Evolutionary conservation across 345 rosid genomes (phyloP), one percentile per base, ranked within the genome.

Genomic region (Citrus unshiu): DNA sequence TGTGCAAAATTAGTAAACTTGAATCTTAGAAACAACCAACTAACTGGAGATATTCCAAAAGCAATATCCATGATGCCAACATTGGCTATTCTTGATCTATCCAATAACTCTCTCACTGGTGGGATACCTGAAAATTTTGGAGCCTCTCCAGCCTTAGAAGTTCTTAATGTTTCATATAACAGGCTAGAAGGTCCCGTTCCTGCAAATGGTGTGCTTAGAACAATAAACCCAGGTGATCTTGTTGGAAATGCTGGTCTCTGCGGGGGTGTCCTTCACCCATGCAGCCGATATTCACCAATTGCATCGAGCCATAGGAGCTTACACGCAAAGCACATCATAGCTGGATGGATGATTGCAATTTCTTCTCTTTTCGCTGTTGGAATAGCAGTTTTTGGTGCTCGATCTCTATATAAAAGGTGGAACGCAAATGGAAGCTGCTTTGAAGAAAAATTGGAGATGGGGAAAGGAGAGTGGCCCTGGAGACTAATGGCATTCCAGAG

Each of bases 381-480:
- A 76, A 85, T 92, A 30, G 79, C 86, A 29, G 75, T 87, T 57
- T 75, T 90, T n/a, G 78, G 81, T 29, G 83, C 83, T 37, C 76
- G 89, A 65, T 75, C 77, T 61, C 61, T 91, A 29, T 91, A 90
- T 73, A 89, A 85, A 68, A 89, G 78, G 79, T 89, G 93, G 94
- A 81, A 88, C 51, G 68, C 88, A 0, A 78, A 80, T 59, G 90
- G 93, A 56, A 81, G 87, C 81, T 90, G 92, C 84, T 85, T 88
- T 9, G 86, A 82, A 70, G 92, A 87, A 72, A 82, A 81, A 72
- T 82, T 84, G 9, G 90, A 84, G 60, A 83, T 79, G 74, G 89
- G 91, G 30, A 83, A 72, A 3, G 89, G 87, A 70, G 92, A 90
- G 74, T 96, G 99, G 97, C 97, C 99, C 2, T 96, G 99, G 99